These are phyloP conservation scores for Cenococcum geophilum DNA, from an alignment of 495 filamentous ascomycete genomes.

Conservation along the genomic window DNA sequence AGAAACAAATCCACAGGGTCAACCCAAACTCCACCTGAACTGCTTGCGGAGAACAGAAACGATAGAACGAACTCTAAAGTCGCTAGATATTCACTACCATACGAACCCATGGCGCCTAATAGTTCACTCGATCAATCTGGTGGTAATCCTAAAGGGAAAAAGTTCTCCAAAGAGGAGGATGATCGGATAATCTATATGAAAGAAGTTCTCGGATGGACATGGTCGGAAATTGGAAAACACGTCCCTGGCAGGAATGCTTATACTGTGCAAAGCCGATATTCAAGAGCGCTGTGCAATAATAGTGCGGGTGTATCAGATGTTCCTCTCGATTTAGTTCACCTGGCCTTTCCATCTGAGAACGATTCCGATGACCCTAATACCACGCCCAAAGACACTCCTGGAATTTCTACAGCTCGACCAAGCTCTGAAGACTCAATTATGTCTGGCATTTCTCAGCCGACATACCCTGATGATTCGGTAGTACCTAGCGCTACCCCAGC, in stretches of 20 bases:
- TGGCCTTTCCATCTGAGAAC: neutral
- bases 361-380: neutral
- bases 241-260: neutral
- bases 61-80: no score
- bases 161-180: conserved; percentile 1
- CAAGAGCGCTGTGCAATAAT: neutral
- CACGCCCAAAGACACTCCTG: neutral
- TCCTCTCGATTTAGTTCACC: neutral
- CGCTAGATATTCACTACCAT: no score
- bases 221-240: neutral
- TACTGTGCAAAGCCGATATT: neutral
- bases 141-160: neutral
- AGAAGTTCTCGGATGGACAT: neutral
- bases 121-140: no score
- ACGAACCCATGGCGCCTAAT: no score
- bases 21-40: no score
- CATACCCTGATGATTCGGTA: neutral
- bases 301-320: neutral
- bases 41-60: no score
- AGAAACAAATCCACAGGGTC: no score
- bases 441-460: neutral
- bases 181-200: neutral
- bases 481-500: neutral
- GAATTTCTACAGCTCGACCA: neutral
- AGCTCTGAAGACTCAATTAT: neutral